Percentiles rank a stretch among this genome's conserved stretches.
phyloP scores from a whole-genome alignment of 2,329 filamentous ascomycete genomes.

The Neocucurbitaria cava region DNA sequence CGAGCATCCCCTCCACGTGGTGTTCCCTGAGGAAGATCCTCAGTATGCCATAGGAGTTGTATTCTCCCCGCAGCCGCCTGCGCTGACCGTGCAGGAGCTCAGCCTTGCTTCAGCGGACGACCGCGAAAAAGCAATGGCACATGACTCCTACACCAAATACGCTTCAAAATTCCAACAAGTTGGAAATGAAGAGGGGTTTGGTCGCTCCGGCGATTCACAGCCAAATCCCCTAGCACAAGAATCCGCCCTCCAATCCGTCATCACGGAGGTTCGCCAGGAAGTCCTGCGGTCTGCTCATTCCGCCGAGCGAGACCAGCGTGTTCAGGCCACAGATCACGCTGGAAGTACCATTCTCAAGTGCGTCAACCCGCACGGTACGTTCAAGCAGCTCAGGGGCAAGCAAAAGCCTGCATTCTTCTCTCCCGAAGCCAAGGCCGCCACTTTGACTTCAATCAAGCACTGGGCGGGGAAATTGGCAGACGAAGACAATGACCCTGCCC shows the following conservation, averaged over 20 bases:
- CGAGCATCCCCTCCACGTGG: background rate
- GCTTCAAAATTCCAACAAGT: too few species aligned
- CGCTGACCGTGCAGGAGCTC: background rate
- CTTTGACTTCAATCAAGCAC: background rate
- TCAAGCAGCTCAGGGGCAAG: slow-evolving; percentile 1
- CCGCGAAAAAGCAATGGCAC: background rate
- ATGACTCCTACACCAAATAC: background rate
- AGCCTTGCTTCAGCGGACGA: background rate
- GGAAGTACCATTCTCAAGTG: background rate
- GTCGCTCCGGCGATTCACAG: too few species aligned
- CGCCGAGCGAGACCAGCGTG: background rate
- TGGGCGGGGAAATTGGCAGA: background rate
- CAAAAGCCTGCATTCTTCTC: background rate
- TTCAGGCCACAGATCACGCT: background rate
- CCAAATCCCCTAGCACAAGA: background rate
- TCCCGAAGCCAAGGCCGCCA: background rate
- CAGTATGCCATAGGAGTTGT: background rate
- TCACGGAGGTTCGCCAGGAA: background rate
- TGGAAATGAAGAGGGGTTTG: too few species aligned
- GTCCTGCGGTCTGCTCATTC: background rate
- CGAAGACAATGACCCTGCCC: background rate
- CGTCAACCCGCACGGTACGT: slow-evolving; percentile 1
- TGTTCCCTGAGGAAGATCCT: background rate
- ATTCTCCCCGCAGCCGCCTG: background rate
- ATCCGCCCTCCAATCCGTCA: background rate